Evolutionary conservation across 441 rosid genomes (phyloP), one percentile per base, ranked within the genome.

Genomic region (Pelargonium fulgidum): DNA sequence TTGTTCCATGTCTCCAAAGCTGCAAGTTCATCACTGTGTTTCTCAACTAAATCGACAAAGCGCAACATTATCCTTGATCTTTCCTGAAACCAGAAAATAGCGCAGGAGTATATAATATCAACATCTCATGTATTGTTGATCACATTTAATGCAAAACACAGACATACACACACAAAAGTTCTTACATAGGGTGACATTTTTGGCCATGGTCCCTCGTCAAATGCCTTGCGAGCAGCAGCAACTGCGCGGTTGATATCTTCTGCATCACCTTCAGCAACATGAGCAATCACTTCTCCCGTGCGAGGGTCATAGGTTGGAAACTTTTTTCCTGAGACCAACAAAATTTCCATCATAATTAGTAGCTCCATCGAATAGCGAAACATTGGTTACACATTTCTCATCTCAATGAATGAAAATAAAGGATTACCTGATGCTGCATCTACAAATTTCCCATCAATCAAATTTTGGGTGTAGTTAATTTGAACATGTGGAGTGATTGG

Each of bases 201-300:
- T 0, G 92, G 89, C 92, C 95, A 89, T 0, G 92, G 95, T 39
- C 95, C 92, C 59, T 85, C 85, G 59, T 89, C 90, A 70, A 89
- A 89, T 4, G 95, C 90, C 70, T 82, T 84, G 65, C 89, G 89
- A 68, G 95, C 95, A 41, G 92, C 86, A 3, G 79, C 73, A 4
- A 89, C 95, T 11, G 90, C 95, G n/a, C 74, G 75, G 77, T 89
- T 75, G 42, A 89, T 70, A 72, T 89, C 95, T 80, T 83, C 92
- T 2, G 76, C 82, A 61, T 87, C 92, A 20, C 86, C 89, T 79
- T 89, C 95, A 19, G 92, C 92, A 41, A 89, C 86, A 50, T 83
- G 74, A 44, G 95, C 80, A 77, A 89, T 83, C 50, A 78, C 88
- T 54, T 84, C 81, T 6, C 77, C 92, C 0, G 81, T 85, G 6